A percentile compares a stretch with the other conserved stretches of the same genome.
phyloP scores from a whole-genome alignment of 305 asterid genomes.

The Lippia alba region DNA sequence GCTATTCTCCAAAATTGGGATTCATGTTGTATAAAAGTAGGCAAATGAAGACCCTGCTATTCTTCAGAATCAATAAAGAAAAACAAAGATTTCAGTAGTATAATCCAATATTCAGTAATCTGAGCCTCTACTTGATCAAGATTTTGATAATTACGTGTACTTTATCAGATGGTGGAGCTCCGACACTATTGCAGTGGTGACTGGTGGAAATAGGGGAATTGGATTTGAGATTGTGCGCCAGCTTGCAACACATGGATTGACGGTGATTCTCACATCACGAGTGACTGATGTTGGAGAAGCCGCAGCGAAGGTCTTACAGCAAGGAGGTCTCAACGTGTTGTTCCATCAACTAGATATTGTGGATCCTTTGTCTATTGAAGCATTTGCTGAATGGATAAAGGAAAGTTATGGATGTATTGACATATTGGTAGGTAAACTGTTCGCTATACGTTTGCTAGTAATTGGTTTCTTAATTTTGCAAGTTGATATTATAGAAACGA shows the following conservation, averaged over 20 bases:
- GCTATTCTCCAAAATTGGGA: background rate
- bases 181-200: conserved; percentile 77
- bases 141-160: conserved; percentile 10
- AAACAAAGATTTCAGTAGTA: too few species aligned
- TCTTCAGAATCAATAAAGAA: too few species aligned
- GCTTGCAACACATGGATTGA: conserved; percentile 71
- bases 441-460: conserved; percentile 16
- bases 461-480: background rate
- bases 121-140: background rate
- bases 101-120: too few species aligned
- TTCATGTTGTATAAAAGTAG: too few species aligned
- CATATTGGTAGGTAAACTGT: conserved; percentile 60
- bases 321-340: conserved; percentile 68
- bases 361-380: conserved; percentile 65
- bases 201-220: conserved; percentile 93
- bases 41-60: background rate
- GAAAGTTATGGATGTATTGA: conserved; percentile 72
- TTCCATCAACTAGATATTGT: conserved; percentile 71
- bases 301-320: conserved; percentile 63
- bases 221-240: conserved; percentile 88
- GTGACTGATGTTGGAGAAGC: conserved; percentile 67
- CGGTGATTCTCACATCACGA: conserved; percentile 79
- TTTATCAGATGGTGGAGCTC: conserved; percentile 82
- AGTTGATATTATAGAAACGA: conserved; percentile 5
- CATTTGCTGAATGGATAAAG: conserved; percentile 63